Percentiles rank a stretch among this genome's conserved stretches.
Evolutionary conservation across 371 early-diverging fungal genomes (phyloP).

Genomic region (Mortierella sp.): DNA sequence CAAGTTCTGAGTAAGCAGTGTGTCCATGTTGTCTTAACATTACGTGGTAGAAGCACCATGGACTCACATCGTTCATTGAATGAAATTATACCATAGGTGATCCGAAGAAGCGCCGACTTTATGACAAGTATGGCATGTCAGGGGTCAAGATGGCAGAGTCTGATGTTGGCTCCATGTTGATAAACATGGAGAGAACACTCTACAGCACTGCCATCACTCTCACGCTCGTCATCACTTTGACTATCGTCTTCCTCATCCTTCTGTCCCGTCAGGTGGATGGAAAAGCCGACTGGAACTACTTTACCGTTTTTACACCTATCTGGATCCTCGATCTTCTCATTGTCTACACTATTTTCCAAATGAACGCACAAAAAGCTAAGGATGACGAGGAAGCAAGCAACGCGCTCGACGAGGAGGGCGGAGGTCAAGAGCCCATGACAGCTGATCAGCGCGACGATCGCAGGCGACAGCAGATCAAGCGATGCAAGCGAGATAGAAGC

Average conservation of each 20-base stretch:
- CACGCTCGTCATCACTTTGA: slow-evolving; percentile 65
- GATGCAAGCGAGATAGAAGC: slow-evolving; percentile 23
- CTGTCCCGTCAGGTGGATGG: slow-evolving; percentile 81
- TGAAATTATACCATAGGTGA: slow-evolving; percentile 71
- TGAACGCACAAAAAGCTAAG: slow-evolving; percentile 34
- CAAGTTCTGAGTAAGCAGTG: too few species aligned
- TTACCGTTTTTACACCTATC: slow-evolving; percentile 81
- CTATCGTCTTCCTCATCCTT: slow-evolving; percentile 83
- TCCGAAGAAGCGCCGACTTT: slow-evolving; percentile 79
- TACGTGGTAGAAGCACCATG: too few species aligned
- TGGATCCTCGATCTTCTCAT: slow-evolving; percentile 74
- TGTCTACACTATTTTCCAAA: slow-evolving; percentile 44
- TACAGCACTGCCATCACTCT: slow-evolving; percentile 68
- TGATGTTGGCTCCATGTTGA: slow-evolving; percentile 76
- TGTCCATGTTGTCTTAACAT: too few species aligned
- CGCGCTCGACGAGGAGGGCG: slow-evolving; percentile 40
- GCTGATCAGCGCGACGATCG: slow-evolving; percentile 33
- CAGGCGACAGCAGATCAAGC: slow-evolving; percentile 30
- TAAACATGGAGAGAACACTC: slow-evolving; percentile 77
- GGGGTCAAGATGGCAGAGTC: slow-evolving; percentile 86
- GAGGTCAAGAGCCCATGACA: slow-evolving; percentile 9
- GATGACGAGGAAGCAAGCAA: slow-evolving; percentile 54
- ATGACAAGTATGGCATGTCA: slow-evolving; percentile 90
- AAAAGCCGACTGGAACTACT: slow-evolving; percentile 74
- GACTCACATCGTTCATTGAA: too few species aligned